Evolutionary conservation across 345 rosid species (phyloP).

Genomic region (Populus simonii): DNA sequence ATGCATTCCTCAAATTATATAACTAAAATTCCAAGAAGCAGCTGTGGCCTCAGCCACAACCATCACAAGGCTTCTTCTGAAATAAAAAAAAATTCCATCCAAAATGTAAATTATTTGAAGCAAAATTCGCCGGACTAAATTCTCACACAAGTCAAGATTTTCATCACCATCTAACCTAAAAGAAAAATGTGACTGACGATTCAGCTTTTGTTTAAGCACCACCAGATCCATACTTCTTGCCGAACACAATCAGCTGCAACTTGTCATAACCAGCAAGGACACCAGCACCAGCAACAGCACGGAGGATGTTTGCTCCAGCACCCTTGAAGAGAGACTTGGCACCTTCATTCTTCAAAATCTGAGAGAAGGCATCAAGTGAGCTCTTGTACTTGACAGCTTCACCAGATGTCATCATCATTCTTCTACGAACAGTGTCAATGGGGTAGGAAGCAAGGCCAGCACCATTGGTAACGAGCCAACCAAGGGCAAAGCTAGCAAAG

Average conservation of each 20-base stretch:
- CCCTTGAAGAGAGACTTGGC: slow-evolving; percentile 40
- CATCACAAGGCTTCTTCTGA: slow-evolving; percentile 4
- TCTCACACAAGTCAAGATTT: slow-evolving; percentile 35
- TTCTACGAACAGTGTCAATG: slow-evolving; percentile 36
- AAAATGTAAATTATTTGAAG: slow-evolving; percentile 35
- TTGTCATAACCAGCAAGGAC: slow-evolving; percentile 39
- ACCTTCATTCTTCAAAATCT: slow-evolving; percentile 37
- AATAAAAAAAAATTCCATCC: slow-evolving; percentile 27
- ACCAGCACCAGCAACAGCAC: slow-evolving; percentile 39
- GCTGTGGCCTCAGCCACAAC: slow-evolving; percentile 9
- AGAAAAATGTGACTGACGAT: not conserved
- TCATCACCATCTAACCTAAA: slow-evolving; percentile 56
- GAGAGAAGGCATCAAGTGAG: slow-evolving; percentile 26
- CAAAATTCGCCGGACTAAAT: slow-evolving; percentile 31
- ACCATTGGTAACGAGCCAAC: slow-evolving; percentile 36
- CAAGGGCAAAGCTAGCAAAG: slow-evolving; percentile 34
- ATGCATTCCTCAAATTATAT: not conserved
- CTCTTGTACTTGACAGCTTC: slow-evolving; percentile 40
- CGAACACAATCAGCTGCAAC: slow-evolving; percentile 35
- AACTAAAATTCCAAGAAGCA: slow-evolving; percentile 2
- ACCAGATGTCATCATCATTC: slow-evolving; percentile 44
- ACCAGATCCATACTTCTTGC: slow-evolving; percentile 35
- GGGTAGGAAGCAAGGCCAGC: slow-evolving; percentile 39
- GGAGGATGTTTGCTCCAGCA: slow-evolving; percentile 40
- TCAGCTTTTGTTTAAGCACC: slow-evolving; percentile 14